Conservation (phyloP, 352 stramenopile genomes). For the Phytopythium delawarense region DNA sequence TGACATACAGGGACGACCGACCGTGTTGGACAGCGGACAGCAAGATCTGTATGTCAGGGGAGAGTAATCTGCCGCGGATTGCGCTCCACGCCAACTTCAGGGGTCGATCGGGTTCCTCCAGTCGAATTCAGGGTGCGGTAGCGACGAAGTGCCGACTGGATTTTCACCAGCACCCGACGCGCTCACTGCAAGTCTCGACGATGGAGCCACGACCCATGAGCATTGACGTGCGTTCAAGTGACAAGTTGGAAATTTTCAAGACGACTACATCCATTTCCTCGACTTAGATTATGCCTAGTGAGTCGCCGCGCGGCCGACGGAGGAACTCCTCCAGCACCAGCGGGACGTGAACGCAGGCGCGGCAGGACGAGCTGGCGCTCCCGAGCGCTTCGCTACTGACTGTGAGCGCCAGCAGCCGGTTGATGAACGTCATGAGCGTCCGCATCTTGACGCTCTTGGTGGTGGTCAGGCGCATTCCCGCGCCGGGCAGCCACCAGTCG, state of each 20-base stretch:
- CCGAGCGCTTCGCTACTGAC: constrained; percentile 1
- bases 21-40: too few relatives aligned
- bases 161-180: not conserved
- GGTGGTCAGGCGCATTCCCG: not conserved
- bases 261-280: too few relatives aligned
- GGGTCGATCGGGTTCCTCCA: not conserved
- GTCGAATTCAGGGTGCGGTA: not conserved
- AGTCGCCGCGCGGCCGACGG: not conserved
- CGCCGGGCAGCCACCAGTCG: not conserved
- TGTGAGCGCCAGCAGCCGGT: constrained; percentile 3
- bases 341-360: constrained; percentile 5
- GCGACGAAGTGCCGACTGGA: not conserved
- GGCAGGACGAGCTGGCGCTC: not conserved
- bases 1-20: too few relatives aligned
- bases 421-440: constrained; percentile 1
- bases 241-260: too few relatives aligned
- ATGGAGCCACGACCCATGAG: not conserved
- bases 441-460: constrained; percentile 7
- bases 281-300: constrained; percentile 11
- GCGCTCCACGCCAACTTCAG: too few relatives aligned
- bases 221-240: too few relatives aligned
- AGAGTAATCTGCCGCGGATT: too few relatives aligned
- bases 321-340: constrained; percentile 13
- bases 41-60: too few relatives aligned
- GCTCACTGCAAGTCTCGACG: not conserved